phyloP scores from a whole-genome alignment of 129 eudicot species.

The Gnaphalium uliginosum region DNA sequence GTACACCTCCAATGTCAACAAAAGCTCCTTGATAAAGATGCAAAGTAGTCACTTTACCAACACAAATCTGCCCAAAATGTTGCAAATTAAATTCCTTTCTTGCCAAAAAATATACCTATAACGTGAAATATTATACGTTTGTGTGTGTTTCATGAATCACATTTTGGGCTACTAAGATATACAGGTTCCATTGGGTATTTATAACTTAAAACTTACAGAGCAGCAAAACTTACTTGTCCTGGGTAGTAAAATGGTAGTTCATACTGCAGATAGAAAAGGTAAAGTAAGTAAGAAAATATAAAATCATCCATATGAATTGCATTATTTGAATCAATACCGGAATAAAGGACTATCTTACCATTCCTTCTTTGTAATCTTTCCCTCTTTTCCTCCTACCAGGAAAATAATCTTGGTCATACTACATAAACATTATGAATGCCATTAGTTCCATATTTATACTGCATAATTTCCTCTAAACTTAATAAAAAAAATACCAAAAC shows the following conservation, averaged over 20 bases:
- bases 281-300: slow-evolving; percentile 15
- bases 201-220: background rate
- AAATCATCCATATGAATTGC: slow-evolving; percentile 9
- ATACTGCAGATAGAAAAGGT: slow-evolving; percentile 60
- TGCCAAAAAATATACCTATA: background rate
- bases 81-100: slow-evolving; percentile 15
- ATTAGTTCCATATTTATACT: background rate
- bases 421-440: slow-evolving; percentile 22
- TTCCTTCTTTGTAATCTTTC: slow-evolving; percentile 91
- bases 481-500: background rate
- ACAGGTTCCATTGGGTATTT: background rate
- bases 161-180: background rate
- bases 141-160: background rate
- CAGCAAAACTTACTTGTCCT: slow-evolving; percentile 75
- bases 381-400: slow-evolving; percentile 99
- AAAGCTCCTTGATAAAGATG: slow-evolving; percentile 99
- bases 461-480: background rate
- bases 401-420: slow-evolving; percentile 94
- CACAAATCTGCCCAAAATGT: slow-evolving; percentile 65
- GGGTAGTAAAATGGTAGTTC: slow-evolving; percentile 99
- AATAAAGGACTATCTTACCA: slow-evolving; percentile 51
- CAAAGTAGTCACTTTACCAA: slow-evolving; percentile 88
- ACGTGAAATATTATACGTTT: slow-evolving; percentile 2
- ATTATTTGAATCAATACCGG: background rate
- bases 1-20: slow-evolving; percentile 98